A percentile compares a stretch with the other conserved stretches of the same genome.
Conservation (phyloP, 1,284 basidiomycete species). For the Sanghuangporus weigelae region DNA sequence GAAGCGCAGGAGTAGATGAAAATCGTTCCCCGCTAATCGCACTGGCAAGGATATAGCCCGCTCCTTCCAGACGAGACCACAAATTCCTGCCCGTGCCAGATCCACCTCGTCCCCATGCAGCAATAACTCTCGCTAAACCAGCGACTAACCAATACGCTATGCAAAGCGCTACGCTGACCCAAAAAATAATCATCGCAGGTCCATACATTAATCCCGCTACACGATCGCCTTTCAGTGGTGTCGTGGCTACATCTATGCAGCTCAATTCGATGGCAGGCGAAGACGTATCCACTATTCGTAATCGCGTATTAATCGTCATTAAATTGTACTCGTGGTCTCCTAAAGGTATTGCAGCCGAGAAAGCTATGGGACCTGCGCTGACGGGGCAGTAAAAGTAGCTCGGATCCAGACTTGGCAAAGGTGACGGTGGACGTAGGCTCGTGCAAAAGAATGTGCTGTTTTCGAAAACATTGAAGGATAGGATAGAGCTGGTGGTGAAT, state of each 20-base stretch:
- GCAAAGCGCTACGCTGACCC: conserved; percentile 73
- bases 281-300: conserved; percentile 85
- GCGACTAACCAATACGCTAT: conserved; percentile 80
- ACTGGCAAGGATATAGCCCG: conserved; percentile 85
- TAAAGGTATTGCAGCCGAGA: conserved; percentile 75
- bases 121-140: conserved; percentile 73
- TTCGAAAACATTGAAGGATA: conserved; percentile 70
- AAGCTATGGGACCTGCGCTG: conserved; percentile 69
- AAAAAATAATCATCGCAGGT: conserved; percentile 74
- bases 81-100: conserved; percentile 51
- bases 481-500: conserved; percentile 74
- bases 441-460: conserved; percentile 74
- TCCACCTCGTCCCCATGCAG: conserved; percentile 75
- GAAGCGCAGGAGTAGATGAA: conserved; percentile 77
- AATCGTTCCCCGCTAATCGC: conserved; percentile 89
- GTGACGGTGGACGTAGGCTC: conserved; percentile 68
- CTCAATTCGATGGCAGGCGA: conserved; percentile 63
- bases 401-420: conserved; percentile 45
- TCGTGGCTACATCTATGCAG: conserved; percentile 77
- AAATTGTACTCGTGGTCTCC: conserved; percentile 60
- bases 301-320: conserved; percentile 77
- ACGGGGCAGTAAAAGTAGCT: conserved; percentile 66
- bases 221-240: conserved; percentile 53
- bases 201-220: conserved; percentile 60
- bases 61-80: conserved; percentile 70